These are phyloP conservation scores for Leishmania amazonensis DNA, from an alignment of 208 protist genomes.

Conservation along the genomic window DNA sequence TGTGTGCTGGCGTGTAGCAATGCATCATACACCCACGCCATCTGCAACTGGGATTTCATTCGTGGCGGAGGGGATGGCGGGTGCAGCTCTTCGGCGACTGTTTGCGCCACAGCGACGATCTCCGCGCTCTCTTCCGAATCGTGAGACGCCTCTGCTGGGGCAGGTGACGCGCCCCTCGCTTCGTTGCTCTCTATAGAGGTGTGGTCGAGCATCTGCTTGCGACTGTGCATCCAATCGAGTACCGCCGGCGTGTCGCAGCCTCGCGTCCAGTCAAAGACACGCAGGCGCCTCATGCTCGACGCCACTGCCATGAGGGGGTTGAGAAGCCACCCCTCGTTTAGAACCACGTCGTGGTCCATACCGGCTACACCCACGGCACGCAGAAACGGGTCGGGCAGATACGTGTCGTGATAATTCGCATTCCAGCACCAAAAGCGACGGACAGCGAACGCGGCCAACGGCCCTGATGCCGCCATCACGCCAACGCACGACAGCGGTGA, in stretches of 20 bases:
- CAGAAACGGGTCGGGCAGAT: slow-evolving; percentile 28
- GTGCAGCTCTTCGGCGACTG: neutral
- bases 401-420: slow-evolving; percentile 23
- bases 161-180: slow-evolving; percentile 17
- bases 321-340: slow-evolving; percentile 11
- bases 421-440: slow-evolving; percentile 33
- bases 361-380: slow-evolving; percentile 20
- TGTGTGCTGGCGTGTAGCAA: slow-evolving; percentile 41
- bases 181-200: neutral
- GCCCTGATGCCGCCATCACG: slow-evolving; percentile 26
- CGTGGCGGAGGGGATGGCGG: slow-evolving; percentile 26
- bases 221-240: slow-evolving; percentile 12
- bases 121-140: neutral
- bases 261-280: slow-evolving; percentile 34
- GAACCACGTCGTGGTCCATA: slow-evolving; percentile 3
- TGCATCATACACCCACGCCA: slow-evolving; percentile 38
- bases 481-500: slow-evolving; percentile 23
- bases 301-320: slow-evolving; percentile 12
- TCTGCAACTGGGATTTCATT: slow-evolving; percentile 41
- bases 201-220: neutral
- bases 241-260: slow-evolving; percentile 19
- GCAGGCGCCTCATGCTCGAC: neutral
- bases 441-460: slow-evolving; percentile 27
- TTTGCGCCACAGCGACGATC: neutral
- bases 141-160: slow-evolving; percentile 27